A percentile compares a stretch with the other conserved stretches of the same genome.
phyloP scores from a whole-genome alignment of 768 basidiomycete species.

The Mrakia hoshinonis region DNA sequence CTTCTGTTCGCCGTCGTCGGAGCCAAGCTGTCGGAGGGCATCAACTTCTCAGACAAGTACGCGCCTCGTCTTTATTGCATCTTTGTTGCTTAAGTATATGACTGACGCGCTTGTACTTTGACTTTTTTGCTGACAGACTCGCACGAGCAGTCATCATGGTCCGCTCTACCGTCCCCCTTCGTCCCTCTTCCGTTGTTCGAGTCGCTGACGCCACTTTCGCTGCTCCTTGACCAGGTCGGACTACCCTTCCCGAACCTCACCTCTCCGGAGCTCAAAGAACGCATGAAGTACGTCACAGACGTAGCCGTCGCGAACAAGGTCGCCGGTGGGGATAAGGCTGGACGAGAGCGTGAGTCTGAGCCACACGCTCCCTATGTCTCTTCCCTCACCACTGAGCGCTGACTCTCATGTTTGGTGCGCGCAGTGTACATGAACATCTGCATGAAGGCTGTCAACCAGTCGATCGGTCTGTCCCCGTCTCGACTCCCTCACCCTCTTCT shows the following conservation, averaged over 20 bases:
- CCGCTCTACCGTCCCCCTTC: background rate
- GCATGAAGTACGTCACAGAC: conserved; percentile 76
- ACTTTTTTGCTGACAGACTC: background rate
- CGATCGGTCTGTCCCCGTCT: conserved; percentile 61
- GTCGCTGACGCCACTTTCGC: background rate
- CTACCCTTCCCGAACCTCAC: conserved; percentile 86
- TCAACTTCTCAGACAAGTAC: conserved; percentile 60
- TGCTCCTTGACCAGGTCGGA: conserved; percentile 50
- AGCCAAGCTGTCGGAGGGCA: conserved; percentile 92
- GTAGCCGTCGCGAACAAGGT: conserved; percentile 46
- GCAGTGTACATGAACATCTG: conserved; percentile 37
- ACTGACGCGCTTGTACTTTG: no score
- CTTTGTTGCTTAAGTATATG: no score
- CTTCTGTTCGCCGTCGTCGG: conserved; percentile 90
- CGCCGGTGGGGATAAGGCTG: conserved; percentile 61
- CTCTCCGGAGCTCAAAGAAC: conserved; percentile 82
- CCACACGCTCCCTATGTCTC: background rate
- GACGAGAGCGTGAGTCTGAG: conserved; percentile 54
- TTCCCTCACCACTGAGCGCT: background rate
- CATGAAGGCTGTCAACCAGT: conserved; percentile 78
- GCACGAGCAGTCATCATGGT: conserved; percentile 73
- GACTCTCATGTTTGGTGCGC: background rate
- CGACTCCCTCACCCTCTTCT: background rate
- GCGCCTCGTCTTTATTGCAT: no score
- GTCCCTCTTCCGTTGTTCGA: background rate